Percentiles rank a stretch among this genome's conserved stretches.
These are phyloP conservation scores for Apophysomyces trapeziformis DNA, from an alignment of 371 early-diverging fungal species.

Conservation along the genomic window DNA sequence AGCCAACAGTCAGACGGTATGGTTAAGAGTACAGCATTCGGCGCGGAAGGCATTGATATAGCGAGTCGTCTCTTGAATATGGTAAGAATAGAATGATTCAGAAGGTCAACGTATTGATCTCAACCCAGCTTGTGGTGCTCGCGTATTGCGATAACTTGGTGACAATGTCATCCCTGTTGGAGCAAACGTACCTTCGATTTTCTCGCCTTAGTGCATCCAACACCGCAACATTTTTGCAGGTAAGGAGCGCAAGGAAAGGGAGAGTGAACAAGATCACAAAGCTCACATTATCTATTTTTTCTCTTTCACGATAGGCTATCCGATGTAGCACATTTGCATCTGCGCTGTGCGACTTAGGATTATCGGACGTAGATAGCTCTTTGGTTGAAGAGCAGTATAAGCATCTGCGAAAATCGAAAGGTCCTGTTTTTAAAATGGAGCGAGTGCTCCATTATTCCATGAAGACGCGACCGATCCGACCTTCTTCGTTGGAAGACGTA, in stretches of 20 bases:
- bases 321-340: slow-evolving; percentile 19
- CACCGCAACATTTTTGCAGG: slow-evolving; percentile 19
- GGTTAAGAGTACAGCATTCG: neutral
- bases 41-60: slow-evolving; percentile 12
- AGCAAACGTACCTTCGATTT: slow-evolving; percentile 24
- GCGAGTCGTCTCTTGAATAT: slow-evolving; percentile 25
- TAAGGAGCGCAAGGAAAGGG: slow-evolving; percentile 4
- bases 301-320: slow-evolving; percentile 9
- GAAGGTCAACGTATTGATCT: neutral
- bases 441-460: slow-evolving; percentile 21
- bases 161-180: slow-evolving; percentile 4
- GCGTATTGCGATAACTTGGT: slow-evolving; percentile 22
- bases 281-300: neutral
- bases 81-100: slow-evolving; percentile 7
- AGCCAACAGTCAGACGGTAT: neutral
- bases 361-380: slow-evolving; percentile 18
- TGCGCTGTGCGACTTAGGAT: slow-evolving; percentile 17
- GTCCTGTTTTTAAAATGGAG: neutral
- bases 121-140: slow-evolving; percentile 17
- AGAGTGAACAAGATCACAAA: slow-evolving; percentile 10
- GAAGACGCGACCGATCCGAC: slow-evolving; percentile 15
- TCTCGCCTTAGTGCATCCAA: slow-evolving; percentile 14
- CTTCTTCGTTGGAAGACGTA: slow-evolving; percentile 8
- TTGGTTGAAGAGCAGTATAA: slow-evolving; percentile 13
- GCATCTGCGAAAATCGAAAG: neutral